Evolutionary conservation across 1,139 yeast genomes (phyloP).

Genomic region (Suzukiozyma palmioleophila): DNA sequence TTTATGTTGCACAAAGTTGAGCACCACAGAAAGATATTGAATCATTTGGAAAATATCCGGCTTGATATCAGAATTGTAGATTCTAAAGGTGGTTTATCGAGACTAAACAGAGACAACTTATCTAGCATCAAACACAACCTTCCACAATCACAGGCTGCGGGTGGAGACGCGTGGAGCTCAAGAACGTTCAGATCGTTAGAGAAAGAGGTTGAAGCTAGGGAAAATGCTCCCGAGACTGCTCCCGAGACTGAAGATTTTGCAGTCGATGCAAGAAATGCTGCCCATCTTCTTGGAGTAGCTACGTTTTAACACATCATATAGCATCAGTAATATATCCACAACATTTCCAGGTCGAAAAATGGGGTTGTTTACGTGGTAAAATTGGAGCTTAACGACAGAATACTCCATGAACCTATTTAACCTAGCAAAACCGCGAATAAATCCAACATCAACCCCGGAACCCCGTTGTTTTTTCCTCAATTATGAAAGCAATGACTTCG

Average conservation of each 20-base stretch:
- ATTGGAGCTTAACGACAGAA: too few species aligned
- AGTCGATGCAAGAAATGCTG: slow-evolving; percentile 82
- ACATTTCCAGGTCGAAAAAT: too few species aligned
- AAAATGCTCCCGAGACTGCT: slow-evolving; percentile 19
- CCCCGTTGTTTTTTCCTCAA: too few species aligned
- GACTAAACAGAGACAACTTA: slow-evolving; percentile 73
- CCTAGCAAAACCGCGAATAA: too few species aligned
- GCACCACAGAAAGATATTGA: slow-evolving; percentile 77
- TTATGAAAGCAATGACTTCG: too few species aligned
- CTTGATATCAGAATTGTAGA: slow-evolving; percentile 75
- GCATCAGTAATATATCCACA: too few species aligned
- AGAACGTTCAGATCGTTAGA: slow-evolving; percentile 58
- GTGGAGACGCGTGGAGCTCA: slow-evolving; percentile 62
- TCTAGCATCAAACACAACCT: slow-evolving; percentile 43
- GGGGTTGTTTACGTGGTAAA: too few species aligned
- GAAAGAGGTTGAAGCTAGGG: slow-evolving; percentile 27
- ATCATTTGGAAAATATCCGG: slow-evolving; percentile 70
- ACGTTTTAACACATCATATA: slow-evolving; percentile 42
- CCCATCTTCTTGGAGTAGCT: slow-evolving; percentile 70
- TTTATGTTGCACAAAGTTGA: slow-evolving; percentile 73
- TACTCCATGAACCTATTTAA: not conserved
- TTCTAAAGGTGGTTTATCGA: slow-evolving; percentile 72
- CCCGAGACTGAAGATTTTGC: slow-evolving; percentile 18
- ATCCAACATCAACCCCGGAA: too few species aligned
- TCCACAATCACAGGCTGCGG: slow-evolving; percentile 44